Evolutionary conservation across 1,284 basidiomycete genomes (phyloP), one percentile per base, ranked within the genome.

Genomic region (Meira nashicola): DNA sequence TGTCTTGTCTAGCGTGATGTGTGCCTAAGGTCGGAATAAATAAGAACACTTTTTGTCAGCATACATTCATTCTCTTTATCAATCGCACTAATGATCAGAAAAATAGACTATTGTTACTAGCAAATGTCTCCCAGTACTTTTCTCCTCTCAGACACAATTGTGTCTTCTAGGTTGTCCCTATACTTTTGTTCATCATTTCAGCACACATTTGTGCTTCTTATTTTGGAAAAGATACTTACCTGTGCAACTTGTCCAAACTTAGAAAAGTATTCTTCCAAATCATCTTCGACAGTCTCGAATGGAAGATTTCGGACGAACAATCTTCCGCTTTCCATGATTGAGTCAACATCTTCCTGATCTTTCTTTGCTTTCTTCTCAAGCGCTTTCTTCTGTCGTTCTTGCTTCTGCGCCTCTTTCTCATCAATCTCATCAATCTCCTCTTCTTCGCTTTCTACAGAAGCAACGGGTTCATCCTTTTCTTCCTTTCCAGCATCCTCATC

Each of bases 291-390:
- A 59, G 89, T 89, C 0, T 88, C 84, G 74, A 91, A 97, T 0
- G 92, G 84, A 17, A 97, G 80, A 76, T 97, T 98, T 12, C 94
- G 89, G 6, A 97, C 82, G 76, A 97, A 97, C 4, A 97, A 81
- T 1, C 94, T 86, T 0, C 86, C 85, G 0, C 90, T 92, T 59
- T 85, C 84, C 23, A 89, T 81, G 58, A 96, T 91, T 0, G 86
- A 86, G 64, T 66, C 70, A 50, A 68, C 63, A 44, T 61, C 83
- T 50, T 81, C 79, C 19, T 73, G 66, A 14, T 71, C 71, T 43
- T 66, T 62, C 21, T 57, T 55, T 28, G 64, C 65, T 19, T 62
- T 62, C n/a, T 57, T 54, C 21, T 72, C 71, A 15, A 63, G 63
- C 37, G 59, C 66, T 51, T 39, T 39, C 25, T 60, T 66, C 39